phyloP scores from a whole-genome alignment of 495 filamentous ascomycete genomes.

The Tricharina praecox region DNA sequence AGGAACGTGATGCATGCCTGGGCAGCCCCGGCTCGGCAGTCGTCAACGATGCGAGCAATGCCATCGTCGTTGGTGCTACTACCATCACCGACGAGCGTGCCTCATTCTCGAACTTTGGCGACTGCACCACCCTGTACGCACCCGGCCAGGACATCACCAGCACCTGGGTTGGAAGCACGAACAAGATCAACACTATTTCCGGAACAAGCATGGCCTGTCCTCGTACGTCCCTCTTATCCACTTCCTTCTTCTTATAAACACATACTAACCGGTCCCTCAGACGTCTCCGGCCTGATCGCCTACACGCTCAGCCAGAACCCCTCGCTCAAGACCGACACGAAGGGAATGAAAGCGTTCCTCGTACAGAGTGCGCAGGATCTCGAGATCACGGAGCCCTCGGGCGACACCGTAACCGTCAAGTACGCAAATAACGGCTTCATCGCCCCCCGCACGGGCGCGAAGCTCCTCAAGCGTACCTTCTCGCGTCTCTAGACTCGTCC shows the following conservation, averaged over 20 bases:
- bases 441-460: too few species aligned
- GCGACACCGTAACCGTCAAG: conserved; percentile 8
- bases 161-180: conserved; percentile 33
- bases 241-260: too few species aligned
- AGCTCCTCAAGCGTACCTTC: too few species aligned
- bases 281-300: conserved; percentile 37
- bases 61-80: conserved; percentile 46
- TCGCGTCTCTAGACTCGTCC: too few species aligned
- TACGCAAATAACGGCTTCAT: conserved; percentile 6
- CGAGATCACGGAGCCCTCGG: too few species aligned
- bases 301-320: conserved; percentile 29
- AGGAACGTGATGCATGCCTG: conserved; percentile 37
- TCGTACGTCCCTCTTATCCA: conserved; percentile 26
- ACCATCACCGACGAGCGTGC: conserved; percentile 36
- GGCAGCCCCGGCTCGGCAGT: conserved; percentile 41
- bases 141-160: conserved; percentile 33
- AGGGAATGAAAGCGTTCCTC: conserved; percentile 30
- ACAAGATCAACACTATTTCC: conserved; percentile 34
- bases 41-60: conserved; percentile 27
- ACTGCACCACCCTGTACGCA: conserved; percentile 39
- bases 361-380: conserved; percentile 5
- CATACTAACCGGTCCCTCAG: conserved; percentile 4
- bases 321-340: conserved; percentile 27
- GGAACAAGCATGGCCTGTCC: conserved; percentile 42
- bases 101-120: conserved; percentile 45